Evolutionary conservation across 2,329 filamentous ascomycete genomes (phyloP), one percentile per base, ranked within the genome.

Genomic region (Didymellaceae sp.): DNA sequence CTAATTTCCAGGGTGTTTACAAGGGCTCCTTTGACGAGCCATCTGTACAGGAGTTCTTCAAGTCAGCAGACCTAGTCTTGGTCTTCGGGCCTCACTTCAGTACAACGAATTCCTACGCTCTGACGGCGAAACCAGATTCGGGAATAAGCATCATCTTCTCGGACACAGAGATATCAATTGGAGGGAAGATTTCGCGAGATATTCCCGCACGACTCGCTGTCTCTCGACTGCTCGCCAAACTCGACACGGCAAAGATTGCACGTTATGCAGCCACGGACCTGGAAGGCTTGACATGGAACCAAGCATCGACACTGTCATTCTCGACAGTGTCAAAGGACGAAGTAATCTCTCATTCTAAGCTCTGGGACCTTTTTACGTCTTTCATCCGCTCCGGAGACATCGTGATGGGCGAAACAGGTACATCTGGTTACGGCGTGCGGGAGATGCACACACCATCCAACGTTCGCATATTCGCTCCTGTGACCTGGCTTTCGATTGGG

Each of bases 381-480:
- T 76, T 83, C 65, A 66, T 86, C 52, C 72, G 71, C 8, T 68
- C 77, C 1, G 78, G 79, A 5, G 83, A 86, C 59, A 79, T 85
- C 30, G 60, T 86, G 13, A 73, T 86, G 34, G 78, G 78, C 4
- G 83, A 85, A 64, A 84, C 83, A 0, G 84, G 83, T 5, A 86
- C 83, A n/a, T 43, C 52, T 6, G 47, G 42, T 16, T 55, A 52
- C 26, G 52, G 2, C 8, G 52, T 54, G 5, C 52, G 55, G 18
- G 55, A 58, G 24, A 58, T 58, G 55, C 52, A 37, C 14, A 54
- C 54, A 18, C 55, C 55, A 32, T 20, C 45, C 2, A 52, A 51
- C 17, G 54, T 54, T 4, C 48, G 55, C 1, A 16, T 55, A 10
- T 58, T 55, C 16, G 47, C 52, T 9, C 52, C 55, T 6, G 55